Evolutionary conservation across 2,329 filamentous ascomycete species (phyloP).

Genomic region (Trichoderma gracile): DNA sequence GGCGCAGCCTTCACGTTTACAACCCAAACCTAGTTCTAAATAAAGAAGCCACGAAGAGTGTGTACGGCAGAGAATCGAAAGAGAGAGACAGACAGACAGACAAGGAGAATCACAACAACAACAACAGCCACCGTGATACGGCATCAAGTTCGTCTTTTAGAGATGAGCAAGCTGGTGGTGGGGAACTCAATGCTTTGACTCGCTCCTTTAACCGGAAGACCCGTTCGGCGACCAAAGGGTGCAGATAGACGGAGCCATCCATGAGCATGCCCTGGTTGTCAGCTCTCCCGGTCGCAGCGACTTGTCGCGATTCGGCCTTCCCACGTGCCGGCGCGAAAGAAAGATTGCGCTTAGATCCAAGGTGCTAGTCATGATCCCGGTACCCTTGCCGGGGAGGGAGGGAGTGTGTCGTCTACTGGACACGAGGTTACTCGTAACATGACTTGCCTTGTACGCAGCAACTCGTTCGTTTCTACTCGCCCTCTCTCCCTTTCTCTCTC

Average conservation of each 20-base stretch:
- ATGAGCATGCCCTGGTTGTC: not conserved
- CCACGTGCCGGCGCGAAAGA: slow-evolving; percentile 14
- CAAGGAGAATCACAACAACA: not conserved
- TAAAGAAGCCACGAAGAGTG: not conserved
- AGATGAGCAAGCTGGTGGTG: slow-evolving; percentile 9
- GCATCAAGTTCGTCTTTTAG: not conserved
- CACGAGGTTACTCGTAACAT: too few relatives aligned
- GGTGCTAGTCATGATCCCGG: slow-evolving; percentile 11
- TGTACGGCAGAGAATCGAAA: too few relatives aligned
- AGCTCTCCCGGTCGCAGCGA: not conserved
- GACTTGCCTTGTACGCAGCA: too few relatives aligned
- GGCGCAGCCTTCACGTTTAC: not conserved
- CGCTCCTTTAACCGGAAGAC: slow-evolving; percentile 15
- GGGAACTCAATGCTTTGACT: slow-evolving; percentile 4
- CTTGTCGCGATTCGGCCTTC: not conserved
- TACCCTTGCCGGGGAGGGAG: not conserved
- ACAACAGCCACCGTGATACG: slow-evolving; percentile 5
- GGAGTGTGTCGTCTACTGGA: too few relatives aligned
- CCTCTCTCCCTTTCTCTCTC: not conserved
- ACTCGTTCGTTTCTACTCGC: too few relatives aligned
- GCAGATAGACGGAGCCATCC: slow-evolving; percentile 15
- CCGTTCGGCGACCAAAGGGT: slow-evolving; percentile 19
- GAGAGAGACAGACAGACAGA: too few relatives aligned
- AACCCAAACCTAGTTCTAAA: not conserved
- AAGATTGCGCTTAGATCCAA: slow-evolving; percentile 17